Evolutionary conservation across 441 rosid species (phyloP).

Genomic region (Jatropha podagrica): DNA sequence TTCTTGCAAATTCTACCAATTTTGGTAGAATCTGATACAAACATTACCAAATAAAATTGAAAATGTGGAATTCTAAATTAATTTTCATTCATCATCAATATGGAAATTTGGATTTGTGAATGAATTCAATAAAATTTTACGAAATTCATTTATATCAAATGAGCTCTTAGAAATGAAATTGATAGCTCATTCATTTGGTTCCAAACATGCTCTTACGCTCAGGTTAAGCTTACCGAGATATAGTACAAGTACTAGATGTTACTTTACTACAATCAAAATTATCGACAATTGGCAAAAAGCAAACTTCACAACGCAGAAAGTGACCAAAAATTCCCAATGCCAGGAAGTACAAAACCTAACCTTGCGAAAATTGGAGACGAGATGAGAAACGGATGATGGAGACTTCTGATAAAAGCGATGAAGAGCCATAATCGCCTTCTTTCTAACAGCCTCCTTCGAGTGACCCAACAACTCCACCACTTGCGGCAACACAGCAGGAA

Average conservation of each 20-base stretch:
- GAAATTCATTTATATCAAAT: background rate
- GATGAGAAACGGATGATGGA: conserved; percentile 85
- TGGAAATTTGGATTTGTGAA: no score
- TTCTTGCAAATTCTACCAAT: no score
- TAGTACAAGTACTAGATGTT: background rate
- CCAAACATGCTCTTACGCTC: background rate
- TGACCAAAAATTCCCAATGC: background rate
- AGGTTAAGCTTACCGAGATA: background rate
- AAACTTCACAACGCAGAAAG: background rate
- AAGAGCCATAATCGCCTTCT: conserved; percentile 94
- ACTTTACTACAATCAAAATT: background rate
- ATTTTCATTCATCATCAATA: no score
- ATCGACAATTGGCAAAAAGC: no score
- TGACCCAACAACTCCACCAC: conserved; percentile 79
- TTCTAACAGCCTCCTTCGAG: conserved; percentile 88
- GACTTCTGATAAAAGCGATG: conserved; percentile 90
- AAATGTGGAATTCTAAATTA: no score
- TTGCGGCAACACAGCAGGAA: conserved; percentile 92
- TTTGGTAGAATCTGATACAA: no score
- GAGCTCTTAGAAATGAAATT: background rate
- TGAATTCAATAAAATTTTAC: background rate
- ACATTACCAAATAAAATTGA: no score
- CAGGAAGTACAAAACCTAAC: conserved; percentile 23
- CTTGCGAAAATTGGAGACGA: conserved; percentile 87
- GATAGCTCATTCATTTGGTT: background rate